These are phyloP conservation scores for Gigaspora rosea DNA, from an alignment of 192 early-diverging fungal genomes.

Conservation along the genomic window DNA sequence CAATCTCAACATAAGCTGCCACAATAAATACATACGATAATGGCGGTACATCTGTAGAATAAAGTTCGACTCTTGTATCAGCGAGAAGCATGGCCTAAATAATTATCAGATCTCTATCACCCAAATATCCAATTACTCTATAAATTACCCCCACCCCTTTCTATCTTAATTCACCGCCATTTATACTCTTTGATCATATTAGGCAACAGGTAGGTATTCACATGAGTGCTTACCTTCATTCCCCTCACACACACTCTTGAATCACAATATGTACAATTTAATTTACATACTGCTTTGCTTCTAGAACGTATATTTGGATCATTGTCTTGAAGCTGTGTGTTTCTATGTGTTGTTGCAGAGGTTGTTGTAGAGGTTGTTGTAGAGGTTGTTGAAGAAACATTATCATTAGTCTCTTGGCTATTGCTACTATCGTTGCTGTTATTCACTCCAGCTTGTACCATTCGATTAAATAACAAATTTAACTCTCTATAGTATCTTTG, in stretches of 20 bases:
- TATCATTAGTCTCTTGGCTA: neutral
- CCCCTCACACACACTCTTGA: constrained; percentile 66
- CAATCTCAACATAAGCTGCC: too few species aligned
- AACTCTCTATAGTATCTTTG: constrained; percentile 3
- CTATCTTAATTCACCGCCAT: neutral
- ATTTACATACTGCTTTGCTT: constrained; percentile 62
- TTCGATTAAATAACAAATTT: constrained; percentile 8
- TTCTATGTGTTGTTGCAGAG: neutral
- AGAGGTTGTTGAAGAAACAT: constrained; percentile 7
- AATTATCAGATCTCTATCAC: too few species aligned
- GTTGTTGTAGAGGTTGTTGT: constrained; percentile 12
- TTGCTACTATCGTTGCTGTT: neutral
- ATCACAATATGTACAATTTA: constrained; percentile 67
- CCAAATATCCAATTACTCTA: too few species aligned
- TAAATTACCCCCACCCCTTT: neutral
- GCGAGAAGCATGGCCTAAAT: constrained; percentile 63
- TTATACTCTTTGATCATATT: neutral
- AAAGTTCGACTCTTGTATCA: constrained; percentile 71
- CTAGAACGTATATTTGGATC: constrained; percentile 35
- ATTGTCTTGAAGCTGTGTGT: neutral
- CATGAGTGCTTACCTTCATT: constrained; percentile 63
- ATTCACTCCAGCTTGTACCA: neutral
- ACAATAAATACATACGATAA: constrained; percentile 55
- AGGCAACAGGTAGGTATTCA: neutral
- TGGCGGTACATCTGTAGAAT: constrained; percentile 74